Conservation (phyloP, 1,284 basidiomycete genomes). For the Filobasidium uniguttulatum region DNA sequence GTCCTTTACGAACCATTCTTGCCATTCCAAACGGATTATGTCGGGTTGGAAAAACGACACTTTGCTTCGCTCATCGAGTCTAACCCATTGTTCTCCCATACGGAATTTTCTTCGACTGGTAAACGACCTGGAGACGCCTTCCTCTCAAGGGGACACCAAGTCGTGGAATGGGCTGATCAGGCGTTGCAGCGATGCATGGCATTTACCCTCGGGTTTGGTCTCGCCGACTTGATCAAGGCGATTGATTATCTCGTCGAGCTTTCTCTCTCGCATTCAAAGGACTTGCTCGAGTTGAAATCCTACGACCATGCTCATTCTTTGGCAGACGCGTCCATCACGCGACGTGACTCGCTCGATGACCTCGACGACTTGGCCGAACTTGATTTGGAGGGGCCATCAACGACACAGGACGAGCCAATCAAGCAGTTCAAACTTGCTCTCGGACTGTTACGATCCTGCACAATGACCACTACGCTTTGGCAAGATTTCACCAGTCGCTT, state of each 20-base stretch:
- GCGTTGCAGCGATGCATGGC: conserved; percentile 56
- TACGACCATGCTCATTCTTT: too few species aligned
- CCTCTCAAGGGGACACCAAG: conserved; percentile 33
- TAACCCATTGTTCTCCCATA: neutral
- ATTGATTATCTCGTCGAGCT: conserved; percentile 43
- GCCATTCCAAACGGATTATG: conserved; percentile 72
- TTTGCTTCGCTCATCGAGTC: neutral
- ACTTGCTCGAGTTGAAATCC: conserved; percentile 18
- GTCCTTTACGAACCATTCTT: conserved; percentile 82
- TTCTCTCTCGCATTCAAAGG: conserved; percentile 52
- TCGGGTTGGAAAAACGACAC: conserved; percentile 46
- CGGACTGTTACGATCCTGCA: conserved; percentile 65
- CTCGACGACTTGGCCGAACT: conserved; percentile 32
- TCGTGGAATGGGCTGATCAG: conserved; percentile 64
- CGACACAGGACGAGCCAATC: conserved; percentile 46
- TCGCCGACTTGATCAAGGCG: conserved; percentile 54
- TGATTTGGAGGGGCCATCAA: conserved; percentile 9
- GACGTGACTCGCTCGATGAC: conserved; percentile 37
- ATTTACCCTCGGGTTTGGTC: conserved; percentile 79
- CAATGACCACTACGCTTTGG: conserved; percentile 54
- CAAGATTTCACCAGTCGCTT: conserved; percentile 55
- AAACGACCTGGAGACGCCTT: neutral
- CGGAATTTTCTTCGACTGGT: neutral
- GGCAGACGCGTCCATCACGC: too few species aligned
- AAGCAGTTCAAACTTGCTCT: conserved; percentile 67